Conservation (phyloP, 1,139 yeast species). For the Scheffersomyces illinoinensis region DNA sequence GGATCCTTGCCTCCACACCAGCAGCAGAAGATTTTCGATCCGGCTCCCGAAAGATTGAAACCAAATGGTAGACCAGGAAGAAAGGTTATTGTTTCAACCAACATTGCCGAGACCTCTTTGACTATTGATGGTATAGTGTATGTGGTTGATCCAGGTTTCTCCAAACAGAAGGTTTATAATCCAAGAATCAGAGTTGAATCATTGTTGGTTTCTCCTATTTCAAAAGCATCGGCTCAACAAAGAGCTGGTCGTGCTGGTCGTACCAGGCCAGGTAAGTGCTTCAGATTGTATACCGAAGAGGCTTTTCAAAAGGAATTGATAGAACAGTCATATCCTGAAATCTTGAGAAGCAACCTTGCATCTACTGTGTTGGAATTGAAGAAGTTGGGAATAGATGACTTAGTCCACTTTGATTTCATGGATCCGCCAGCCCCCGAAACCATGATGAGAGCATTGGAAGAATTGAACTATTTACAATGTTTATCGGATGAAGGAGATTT, state of each 20-base stretch:
- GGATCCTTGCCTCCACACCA: slow-evolving; percentile 96
- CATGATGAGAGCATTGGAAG: slow-evolving; percentile 98
- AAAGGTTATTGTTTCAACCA: slow-evolving; percentile 90
- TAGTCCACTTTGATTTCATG: slow-evolving; percentile 97
- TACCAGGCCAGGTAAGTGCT: slow-evolving; percentile 97
- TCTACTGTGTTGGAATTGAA: slow-evolving; percentile 91
- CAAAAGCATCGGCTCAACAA: slow-evolving; percentile 97
- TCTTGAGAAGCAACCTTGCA: slow-evolving; percentile 84
- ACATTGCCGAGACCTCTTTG: slow-evolving; percentile 96
- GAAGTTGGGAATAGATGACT: slow-evolving; percentile 91
- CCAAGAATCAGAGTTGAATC: slow-evolving; percentile 97
- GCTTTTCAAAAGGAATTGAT: slow-evolving; percentile 92
- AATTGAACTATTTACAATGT: slow-evolving; percentile 85
- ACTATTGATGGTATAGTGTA: slow-evolving; percentile 97
- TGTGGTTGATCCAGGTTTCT: slow-evolving; percentile 97
- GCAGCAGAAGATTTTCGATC: slow-evolving; percentile 90
- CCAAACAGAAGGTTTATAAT: slow-evolving; percentile 94
- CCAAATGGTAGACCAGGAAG: slow-evolving; percentile 88
- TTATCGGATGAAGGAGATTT: slow-evolving; percentile 89
- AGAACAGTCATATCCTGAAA: slow-evolving; percentile 95
- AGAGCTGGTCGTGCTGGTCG: slow-evolving; percentile 99
- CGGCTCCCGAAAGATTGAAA: slow-evolving; percentile 67
- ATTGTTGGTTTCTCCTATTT: slow-evolving; percentile 89
- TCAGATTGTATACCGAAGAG: slow-evolving; percentile 93
- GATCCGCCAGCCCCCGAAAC: slow-evolving; percentile 99